phyloP scores from a whole-genome alignment of 164 flowering plant genomes.

The Magnolia changhungtana region DNA sequence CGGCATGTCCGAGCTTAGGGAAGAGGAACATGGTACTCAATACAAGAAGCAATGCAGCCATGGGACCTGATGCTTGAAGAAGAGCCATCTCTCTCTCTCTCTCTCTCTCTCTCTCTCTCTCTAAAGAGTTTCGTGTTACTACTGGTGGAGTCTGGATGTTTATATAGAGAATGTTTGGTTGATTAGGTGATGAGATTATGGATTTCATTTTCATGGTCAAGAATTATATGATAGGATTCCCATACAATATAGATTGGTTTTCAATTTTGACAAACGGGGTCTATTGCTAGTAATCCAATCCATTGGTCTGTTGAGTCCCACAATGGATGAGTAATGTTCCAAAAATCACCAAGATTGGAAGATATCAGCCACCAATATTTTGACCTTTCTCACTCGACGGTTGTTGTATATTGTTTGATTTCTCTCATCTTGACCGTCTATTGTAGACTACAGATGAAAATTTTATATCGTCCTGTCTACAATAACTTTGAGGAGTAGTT shows the following conservation, averaged over 20 bases:
- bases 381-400: too few species aligned
- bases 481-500: too few species aligned
- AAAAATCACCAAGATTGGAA: too few species aligned
- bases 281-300: too few species aligned
- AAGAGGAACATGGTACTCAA: conserved; percentile 11
- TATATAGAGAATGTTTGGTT: conserved; percentile 30
- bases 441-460: too few species aligned
- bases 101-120: conserved; percentile 3
- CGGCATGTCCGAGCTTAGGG: conserved; percentile 16
- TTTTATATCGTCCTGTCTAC: too few species aligned
- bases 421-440: too few species aligned
- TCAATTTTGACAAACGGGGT: background rate
- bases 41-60: conserved; percentile 10
- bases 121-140: background rate
- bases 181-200: conserved; percentile 29
- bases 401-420: too few species aligned
- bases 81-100: conserved; percentile 6
- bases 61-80: conserved; percentile 3
- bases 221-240: too few species aligned
- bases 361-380: too few species aligned
- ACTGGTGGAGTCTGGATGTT: background rate
- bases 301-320: too few species aligned
- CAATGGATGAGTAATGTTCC: too few species aligned
- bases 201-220: background rate
- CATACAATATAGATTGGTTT: background rate